These are phyloP conservation scores for Hypoxylon rickii DNA, from an alignment of 495 filamentous ascomycete species.

Conservation along the genomic window DNA sequence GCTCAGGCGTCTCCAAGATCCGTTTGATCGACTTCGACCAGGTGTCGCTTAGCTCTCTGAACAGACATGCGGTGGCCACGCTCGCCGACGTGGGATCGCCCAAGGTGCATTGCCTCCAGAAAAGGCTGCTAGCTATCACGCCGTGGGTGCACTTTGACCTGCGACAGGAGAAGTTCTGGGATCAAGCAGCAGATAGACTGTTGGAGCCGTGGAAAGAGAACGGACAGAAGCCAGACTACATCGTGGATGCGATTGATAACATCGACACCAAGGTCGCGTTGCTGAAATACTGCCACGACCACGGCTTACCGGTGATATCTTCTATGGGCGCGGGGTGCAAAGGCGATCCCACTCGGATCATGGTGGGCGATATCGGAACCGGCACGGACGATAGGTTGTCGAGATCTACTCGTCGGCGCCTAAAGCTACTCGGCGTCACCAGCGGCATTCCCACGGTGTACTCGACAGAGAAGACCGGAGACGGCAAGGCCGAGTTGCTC, in stretches of 20 bases:
- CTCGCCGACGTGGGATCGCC: constrained; percentile 92
- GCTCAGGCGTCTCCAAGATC: constrained; percentile 84
- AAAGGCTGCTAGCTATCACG: constrained; percentile 77
- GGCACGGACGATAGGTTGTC: constrained; percentile 91
- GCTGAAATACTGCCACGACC: constrained; percentile 81
- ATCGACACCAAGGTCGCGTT: constrained; percentile 95
- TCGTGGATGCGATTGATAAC: constrained; percentile 98
- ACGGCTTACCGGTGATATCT: constrained; percentile 78
- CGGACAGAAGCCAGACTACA: constrained; percentile 73
- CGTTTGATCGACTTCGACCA: constrained; percentile 98
- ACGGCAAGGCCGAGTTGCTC: constrained; percentile 86
- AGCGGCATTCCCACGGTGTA: constrained; percentile 89
- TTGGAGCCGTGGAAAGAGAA: constrained; percentile 67
- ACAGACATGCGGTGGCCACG: constrained; percentile 92
- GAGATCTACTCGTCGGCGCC: constrained; percentile 74
- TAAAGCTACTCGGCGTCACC: constrained; percentile 79
- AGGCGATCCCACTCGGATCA: constrained; percentile 90
- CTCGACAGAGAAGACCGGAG: constrained; percentile 88
- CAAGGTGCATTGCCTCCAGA: constrained; percentile 84
- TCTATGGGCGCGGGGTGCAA: constrained; percentile 99
- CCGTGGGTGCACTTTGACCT: constrained; percentile 94
- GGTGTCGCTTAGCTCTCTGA: constrained; percentile 89
- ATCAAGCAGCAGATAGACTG: constrained; percentile 63
- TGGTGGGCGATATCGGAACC: constrained; percentile 87
- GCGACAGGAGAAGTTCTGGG: constrained; percentile 80